Percentiles rank a stretch among this genome's conserved stretches.
phyloP scores from a whole-genome alignment of 192 early-diverging fungal genomes.

The Podila clonocystis region DNA sequence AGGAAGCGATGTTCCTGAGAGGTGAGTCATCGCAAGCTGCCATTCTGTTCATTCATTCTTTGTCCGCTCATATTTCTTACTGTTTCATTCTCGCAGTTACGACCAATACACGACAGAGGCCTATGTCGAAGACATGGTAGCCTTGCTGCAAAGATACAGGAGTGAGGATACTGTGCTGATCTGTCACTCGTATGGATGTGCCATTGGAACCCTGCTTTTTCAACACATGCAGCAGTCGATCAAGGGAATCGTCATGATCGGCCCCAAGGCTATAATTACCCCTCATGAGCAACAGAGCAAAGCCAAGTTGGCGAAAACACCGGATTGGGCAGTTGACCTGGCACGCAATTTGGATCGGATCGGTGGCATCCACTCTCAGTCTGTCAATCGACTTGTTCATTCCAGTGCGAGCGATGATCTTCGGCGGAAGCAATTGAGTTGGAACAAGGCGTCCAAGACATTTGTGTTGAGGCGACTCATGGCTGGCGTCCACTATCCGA shows the following conservation, averaged over 20 bases:
- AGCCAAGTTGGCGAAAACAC: slow-evolving; percentile 46
- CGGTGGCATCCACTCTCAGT: slow-evolving; percentile 56
- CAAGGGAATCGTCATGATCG: slow-evolving; percentile 62
- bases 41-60: not conserved
- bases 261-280: slow-evolving; percentile 56
- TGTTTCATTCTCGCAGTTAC: slow-evolving; percentile 38
- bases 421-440: slow-evolving; percentile 54
- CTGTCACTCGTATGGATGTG: slow-evolving; percentile 67
- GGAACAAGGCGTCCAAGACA: slow-evolving; percentile 62
- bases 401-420: slow-evolving; percentile 38
- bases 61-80: not conserved
- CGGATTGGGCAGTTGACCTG: slow-evolving; percentile 58
- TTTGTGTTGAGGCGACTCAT: slow-evolving; percentile 57
- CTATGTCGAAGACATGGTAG: slow-evolving; percentile 55
- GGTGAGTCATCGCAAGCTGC: slow-evolving; percentile 33
- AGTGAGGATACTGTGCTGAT: slow-evolving; percentile 60
- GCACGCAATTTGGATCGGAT: slow-evolving; percentile 56
- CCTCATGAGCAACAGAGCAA: slow-evolving; percentile 42
- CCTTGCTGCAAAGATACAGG: slow-evolving; percentile 56
- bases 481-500: slow-evolving; percentile 48
- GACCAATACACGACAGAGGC: slow-evolving; percentile 57
- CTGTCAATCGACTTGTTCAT: slow-evolving; percentile 58
- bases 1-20: slow-evolving; percentile 58
- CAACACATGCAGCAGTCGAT: slow-evolving; percentile 16
- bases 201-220: slow-evolving; percentile 57